phyloP scores from a whole-genome alignment of 495 filamentous ascomycete species.

The Aeminium ludgeri region DNA sequence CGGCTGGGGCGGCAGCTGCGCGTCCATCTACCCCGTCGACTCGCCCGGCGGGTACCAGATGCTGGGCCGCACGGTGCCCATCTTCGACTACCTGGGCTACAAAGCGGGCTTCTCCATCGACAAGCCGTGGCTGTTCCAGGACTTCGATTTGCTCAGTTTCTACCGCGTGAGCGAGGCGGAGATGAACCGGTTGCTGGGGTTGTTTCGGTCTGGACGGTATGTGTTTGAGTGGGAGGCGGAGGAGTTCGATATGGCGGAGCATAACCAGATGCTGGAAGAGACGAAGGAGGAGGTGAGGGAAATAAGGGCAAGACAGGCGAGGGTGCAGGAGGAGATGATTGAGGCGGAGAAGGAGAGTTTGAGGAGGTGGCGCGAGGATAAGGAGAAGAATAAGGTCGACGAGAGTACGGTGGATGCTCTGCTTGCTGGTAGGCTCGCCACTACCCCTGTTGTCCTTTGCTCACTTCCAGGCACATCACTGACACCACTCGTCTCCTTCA shows the following conservation, averaged over 20 bases:
- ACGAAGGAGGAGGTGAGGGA: constrained; percentile 29
- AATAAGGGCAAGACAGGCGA: constrained; percentile 27
- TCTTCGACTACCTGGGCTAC: constrained; percentile 37
- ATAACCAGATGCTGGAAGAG: constrained; percentile 29
- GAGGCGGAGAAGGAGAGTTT: constrained; percentile 29
- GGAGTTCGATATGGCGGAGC: constrained; percentile 37
- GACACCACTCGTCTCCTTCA: too few relatives aligned
- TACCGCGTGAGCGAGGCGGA: constrained; percentile 35
- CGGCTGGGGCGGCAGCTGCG: constrained; percentile 36
- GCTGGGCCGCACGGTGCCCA: constrained; percentile 36
- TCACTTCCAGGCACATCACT: too few relatives aligned
- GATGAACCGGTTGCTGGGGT: constrained; percentile 10
- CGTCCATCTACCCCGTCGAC: constrained; percentile 41
- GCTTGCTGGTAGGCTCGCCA: constrained; percentile 28
- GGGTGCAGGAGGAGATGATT: constrained; percentile 33
- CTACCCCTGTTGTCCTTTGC: not conserved
- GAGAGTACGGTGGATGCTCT: constrained; percentile 28
- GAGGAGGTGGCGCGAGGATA: constrained; percentile 32
- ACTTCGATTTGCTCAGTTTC: constrained; percentile 41
- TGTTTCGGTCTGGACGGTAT: constrained; percentile 28
- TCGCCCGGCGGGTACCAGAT: constrained; percentile 39
- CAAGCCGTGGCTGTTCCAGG: constrained; percentile 39
- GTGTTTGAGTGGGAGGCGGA: constrained; percentile 32
- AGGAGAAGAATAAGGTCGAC: constrained; percentile 28
- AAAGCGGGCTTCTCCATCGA: constrained; percentile 30